Percentiles rank a stretch among this genome's conserved stretches.
phyloP scores from a whole-genome alignment of 1,284 basidiomycete species.

The Trichosporon coremiiforme region DNA sequence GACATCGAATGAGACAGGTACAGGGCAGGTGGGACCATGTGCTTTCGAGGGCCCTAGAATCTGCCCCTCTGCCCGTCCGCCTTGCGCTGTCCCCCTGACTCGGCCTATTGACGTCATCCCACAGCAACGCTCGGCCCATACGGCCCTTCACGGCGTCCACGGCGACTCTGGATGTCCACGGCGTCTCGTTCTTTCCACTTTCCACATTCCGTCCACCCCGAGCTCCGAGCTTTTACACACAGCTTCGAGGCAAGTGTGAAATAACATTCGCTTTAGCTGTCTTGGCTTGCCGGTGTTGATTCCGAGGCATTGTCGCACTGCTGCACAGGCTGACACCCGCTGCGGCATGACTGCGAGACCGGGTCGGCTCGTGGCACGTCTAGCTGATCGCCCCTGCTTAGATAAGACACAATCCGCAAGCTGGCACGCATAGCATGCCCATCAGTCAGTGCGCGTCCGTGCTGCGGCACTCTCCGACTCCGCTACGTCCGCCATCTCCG shows the following conservation, averaged over 20 bases:
- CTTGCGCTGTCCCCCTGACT: background rate
- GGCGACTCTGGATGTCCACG: background rate
- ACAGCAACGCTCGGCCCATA: background rate
- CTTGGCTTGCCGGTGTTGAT: background rate
- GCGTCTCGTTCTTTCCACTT: conserved; percentile 4
- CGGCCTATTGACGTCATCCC: background rate
- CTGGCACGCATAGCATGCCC: no score
- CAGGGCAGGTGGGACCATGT: conserved; percentile 14
- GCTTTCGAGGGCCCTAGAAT: conserved; percentile 4
- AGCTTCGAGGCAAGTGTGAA: background rate
- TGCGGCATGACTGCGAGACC: background rate
- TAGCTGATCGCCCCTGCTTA: background rate
- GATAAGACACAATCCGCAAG: background rate
- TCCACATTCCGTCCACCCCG: background rate
- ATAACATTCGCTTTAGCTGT: background rate
- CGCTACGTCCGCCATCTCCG: background rate
- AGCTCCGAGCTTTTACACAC: background rate
- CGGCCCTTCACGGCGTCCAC: background rate
- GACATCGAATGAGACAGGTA: conserved; percentile 3
- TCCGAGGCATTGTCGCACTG: background rate
- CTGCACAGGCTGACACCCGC: no score
- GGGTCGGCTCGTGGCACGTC: background rate
- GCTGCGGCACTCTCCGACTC: background rate
- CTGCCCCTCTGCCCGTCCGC: background rate
- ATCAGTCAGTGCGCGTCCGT: background rate